Evolutionary conservation across 352 stramenopile species (phyloP), one percentile per base, ranked within the genome.

Genomic region (Phytophthora parvispora): DNA sequence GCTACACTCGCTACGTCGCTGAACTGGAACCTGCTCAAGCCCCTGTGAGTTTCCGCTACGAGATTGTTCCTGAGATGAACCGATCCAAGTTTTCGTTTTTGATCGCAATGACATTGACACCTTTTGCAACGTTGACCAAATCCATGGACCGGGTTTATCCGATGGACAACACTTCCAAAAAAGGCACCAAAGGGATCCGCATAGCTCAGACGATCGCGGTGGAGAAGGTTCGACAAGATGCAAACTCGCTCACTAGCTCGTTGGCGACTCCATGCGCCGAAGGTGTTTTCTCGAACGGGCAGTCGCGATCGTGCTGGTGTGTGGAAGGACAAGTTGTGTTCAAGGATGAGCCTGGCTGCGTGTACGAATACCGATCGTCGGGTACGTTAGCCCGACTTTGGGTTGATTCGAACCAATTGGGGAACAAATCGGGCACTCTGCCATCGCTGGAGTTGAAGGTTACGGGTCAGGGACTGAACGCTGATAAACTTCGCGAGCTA

Each of bases 311-410:
- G 24, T 83, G 82, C 48, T 95, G 87, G 87, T 84, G 75, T 50
- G 69, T 93, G 18, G 87, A 95, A 61, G 87, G 74, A 0, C 52
- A 60, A 49, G 51, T 93, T 8, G 45, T 62, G 4, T 93, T 95
- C 54, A 70, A 76, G 4, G 72, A 87, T 38, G 84, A 93, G 25
- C 51, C 29, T 5, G 48, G 50, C 6, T 78, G 52, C 3, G 65
- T 83, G n/a, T 92, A 86, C 45, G 66, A 85, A 40, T 92, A 92
- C 60, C 52, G 87, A 13, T 90, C 82, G 2, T 89, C 84, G 5
- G 87, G 85, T 1, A 77, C 73, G 5, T 83, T 77, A 22, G 69
- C 80, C 34, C 73, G 74, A 16, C 64, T 89, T 29, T 78, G 72
- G 69, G 31, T 60, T 16, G 34, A 48, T 2, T 47, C 55, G n/a